phyloP scores from a whole-genome alignment of 306 rosid genomes.

The Fagus sylvatica region DNA sequence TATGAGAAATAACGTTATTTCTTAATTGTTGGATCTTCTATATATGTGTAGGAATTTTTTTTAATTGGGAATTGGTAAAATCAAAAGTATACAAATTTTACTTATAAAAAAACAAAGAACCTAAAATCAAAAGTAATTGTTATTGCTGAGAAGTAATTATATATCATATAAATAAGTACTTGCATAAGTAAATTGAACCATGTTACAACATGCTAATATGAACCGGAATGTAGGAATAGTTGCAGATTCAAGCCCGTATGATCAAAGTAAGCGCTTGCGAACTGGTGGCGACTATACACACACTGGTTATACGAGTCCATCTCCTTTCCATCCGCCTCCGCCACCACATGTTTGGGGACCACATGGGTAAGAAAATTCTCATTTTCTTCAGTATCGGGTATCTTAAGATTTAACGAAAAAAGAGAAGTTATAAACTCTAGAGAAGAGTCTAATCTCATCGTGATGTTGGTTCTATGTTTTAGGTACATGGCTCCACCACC shows the following conservation, averaged over 20 bases:
- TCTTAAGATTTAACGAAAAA: too few species aligned
- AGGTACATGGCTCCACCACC: constrained; percentile 99
- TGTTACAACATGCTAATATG: constrained; percentile 28
- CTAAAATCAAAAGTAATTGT: too few species aligned
- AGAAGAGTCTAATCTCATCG: constrained; percentile 9
- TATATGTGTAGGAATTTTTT: neutral
- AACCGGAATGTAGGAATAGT: constrained; percentile 56
- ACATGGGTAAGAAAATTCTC: constrained; percentile 57
- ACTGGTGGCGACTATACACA: constrained; percentile 86
- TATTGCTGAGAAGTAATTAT: too few species aligned
- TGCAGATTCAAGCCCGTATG: constrained; percentile 70
- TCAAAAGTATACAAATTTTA: too few species aligned
- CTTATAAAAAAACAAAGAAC: too few species aligned
- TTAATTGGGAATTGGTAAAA: neutral
- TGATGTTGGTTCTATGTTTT: constrained; percentile 31
- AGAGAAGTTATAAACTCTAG: neutral
- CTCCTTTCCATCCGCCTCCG: constrained; percentile 86
- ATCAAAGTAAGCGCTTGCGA: constrained; percentile 82
- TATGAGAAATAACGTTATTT: neutral
- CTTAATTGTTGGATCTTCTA: neutral
- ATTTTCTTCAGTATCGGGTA: neutral
- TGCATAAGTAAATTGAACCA: too few species aligned
- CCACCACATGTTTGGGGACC: constrained; percentile 93
- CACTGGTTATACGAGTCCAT: constrained; percentile 73
- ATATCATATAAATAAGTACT: too few species aligned